Base-by-base conservation (phyloP, 2,329 filamentous ascomycete species). In the Botrytis fabae region DNA sequence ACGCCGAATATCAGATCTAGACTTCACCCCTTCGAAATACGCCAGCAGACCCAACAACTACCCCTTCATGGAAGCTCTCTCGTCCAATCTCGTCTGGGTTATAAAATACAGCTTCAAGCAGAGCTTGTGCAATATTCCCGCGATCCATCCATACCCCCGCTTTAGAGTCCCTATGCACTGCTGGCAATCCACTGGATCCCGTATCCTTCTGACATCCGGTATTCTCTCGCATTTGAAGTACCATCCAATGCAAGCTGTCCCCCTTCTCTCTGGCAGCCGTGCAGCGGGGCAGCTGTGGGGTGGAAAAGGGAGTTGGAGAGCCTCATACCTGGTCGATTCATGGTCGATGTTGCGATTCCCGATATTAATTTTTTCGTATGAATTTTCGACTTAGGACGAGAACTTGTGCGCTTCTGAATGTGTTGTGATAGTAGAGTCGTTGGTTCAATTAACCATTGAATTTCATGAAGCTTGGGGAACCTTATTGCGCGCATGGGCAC, bases 321-420 rank as follows among this genome's bases (percentile, higher is more conserved):
- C 69, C 75, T 70, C 79, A 76, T 80, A 80, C 79, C 79, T 80
- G 79, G 79, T 76, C 79, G 78, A 76, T 80, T 80, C 79, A 80
- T 80, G 72, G 71, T 77, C 73, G 68, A 68, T 59, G 66, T 25
- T 64, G 46, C 42, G 73, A 35, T 40, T 42, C 22, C 62, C 25
- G 10, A 40, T 28, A 44, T 38, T 25, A 60, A n/a, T 44, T 46
- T 25, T 35, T 42, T n/a, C 28, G 35, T 71, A 54, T 54, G 51
- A 42, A 44, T 20, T 65, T 35, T 22, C 20, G n/a, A 54, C 18
- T 46, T 38, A 48, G 38, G 70, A 66, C 32, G 42, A 57, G 25
- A 70, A 70, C 57, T 62, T 70, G 57, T 66, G 70, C 70, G 70
- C 46, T 57, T 44, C 46, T 54, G 48, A 35, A 57, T 57, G 70